phyloP scores from a whole-genome alignment of 2,329 filamentous ascomycete genomes.

The Fusarium buharicum region DNA sequence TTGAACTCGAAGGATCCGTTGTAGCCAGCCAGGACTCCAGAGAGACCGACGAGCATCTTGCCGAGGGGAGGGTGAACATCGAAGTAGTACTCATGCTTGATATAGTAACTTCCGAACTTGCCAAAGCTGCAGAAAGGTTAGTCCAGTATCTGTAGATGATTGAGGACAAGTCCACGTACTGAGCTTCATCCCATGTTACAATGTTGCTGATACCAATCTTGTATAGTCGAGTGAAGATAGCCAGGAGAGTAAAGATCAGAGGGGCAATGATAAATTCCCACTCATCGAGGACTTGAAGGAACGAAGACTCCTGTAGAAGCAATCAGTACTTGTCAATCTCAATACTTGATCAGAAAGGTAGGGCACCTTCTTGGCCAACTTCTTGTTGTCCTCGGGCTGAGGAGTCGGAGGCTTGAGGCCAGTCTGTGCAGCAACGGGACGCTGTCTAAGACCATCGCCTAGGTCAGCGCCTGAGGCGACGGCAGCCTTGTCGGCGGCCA shows the following conservation, averaged over 20 bases:
- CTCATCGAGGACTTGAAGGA: conserved; percentile 71
- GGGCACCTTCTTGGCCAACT: conserved; percentile 65
- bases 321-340: conserved; percentile 33
- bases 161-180: conserved; percentile 57
- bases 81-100: conserved; percentile 99
- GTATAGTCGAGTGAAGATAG: conserved; percentile 74
- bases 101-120: conserved; percentile 98
- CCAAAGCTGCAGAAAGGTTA: conserved; percentile 71
- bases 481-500: conserved; percentile 66
- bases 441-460: conserved; percentile 66
- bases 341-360: not conserved
- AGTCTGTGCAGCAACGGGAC: conserved; percentile 57
- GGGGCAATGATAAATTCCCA: conserved; percentile 72
- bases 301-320: conserved; percentile 60
- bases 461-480: conserved; percentile 70
- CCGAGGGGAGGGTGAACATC: conserved; percentile 89
- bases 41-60: conserved; percentile 98
- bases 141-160: not conserved
- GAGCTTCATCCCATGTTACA: conserved; percentile 74
- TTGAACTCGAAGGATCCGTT: conserved; percentile 99
- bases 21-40: conserved; percentile 95
- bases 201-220: conserved; percentile 76
- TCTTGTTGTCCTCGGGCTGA: conserved; percentile 70
- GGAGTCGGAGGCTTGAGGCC: conserved; percentile 50
- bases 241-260: conserved; percentile 68